These are phyloP conservation scores for Nicotiana otophora DNA, from an alignment of 257 asterid species.

Conservation along the genomic window DNA sequence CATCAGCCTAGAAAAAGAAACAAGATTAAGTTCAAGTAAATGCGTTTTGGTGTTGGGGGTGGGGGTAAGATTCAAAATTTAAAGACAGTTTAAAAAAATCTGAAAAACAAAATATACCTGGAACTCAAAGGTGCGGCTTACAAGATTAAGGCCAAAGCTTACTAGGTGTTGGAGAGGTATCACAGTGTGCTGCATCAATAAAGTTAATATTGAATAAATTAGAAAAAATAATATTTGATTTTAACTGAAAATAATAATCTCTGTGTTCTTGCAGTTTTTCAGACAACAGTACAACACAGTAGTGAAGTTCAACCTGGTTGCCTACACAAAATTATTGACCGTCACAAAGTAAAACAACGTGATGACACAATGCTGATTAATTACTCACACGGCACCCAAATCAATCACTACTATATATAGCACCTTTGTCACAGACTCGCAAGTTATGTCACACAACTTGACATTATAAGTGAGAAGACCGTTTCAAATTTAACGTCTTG, in stretches of 20 bases:
- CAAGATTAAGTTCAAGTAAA: neutral
- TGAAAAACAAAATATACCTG: constrained; percentile 48
- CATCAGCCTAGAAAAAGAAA: constrained; percentile 67
- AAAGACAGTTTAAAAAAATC: neutral
- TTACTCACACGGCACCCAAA: neutral
- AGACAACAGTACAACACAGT: neutral
- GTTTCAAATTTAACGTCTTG: neutral
- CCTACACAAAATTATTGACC: neutral
- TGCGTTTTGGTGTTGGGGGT: neutral
- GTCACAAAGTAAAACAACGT: neutral
- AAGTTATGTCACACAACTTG: neutral
- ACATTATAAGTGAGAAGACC: neutral
- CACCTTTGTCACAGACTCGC: neutral
- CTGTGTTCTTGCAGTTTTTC: neutral
- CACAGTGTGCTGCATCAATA: constrained; percentile 80
- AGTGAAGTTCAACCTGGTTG: neutral
- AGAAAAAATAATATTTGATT: neutral
- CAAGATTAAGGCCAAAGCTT: constrained; percentile 81
- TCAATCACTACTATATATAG: neutral
- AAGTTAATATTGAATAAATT: neutral
- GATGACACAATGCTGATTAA: neutral
- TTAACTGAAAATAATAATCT: neutral
- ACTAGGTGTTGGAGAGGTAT: constrained; percentile 91
- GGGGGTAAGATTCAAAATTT: too few species aligned
- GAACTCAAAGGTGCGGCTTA: constrained; percentile 92